phyloP scores from a whole-genome alignment of 2,329 filamentous ascomycete genomes.

The Myriosclerotinia scirpicola region DNA sequence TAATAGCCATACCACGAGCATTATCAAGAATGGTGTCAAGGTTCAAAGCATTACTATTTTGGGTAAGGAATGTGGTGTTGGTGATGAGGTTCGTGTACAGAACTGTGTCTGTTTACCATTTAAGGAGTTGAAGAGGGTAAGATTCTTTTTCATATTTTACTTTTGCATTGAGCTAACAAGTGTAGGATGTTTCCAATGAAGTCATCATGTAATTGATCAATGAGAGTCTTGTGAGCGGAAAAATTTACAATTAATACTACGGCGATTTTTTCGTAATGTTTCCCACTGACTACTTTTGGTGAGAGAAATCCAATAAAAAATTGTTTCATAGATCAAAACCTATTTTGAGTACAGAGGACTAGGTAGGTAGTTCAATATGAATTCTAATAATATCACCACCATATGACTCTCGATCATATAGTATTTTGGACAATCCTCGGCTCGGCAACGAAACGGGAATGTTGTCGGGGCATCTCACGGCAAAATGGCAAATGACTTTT shows the following conservation, averaged over 20 bases:
- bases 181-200: slow-evolving; percentile 78
- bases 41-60: slow-evolving; percentile 98
- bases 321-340: not conserved
- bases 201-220: slow-evolving; percentile 77
- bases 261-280: slow-evolving; percentile 3
- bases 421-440: not conserved
- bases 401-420: no score
- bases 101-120: slow-evolving; percentile 97
- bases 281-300: not conserved
- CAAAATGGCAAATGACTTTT: slow-evolving; percentile 3
- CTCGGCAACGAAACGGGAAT: not conserved
- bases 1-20: slow-evolving; percentile 86
- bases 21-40: slow-evolving; percentile 97
- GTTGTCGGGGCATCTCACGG: not conserved
- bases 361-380: not conserved
- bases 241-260: slow-evolving; percentile 14
- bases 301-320: not conserved
- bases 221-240: not conserved
- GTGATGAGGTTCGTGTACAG: slow-evolving; percentile 92
- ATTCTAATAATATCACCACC: not conserved
- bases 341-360: not conserved
- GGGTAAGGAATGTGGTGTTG: slow-evolving; percentile 92
- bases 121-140: slow-evolving; percentile 94
- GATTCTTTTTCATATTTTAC: slow-evolving; percentile 42
- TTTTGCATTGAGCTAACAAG: slow-evolving; percentile 37